Percentiles rank a stretch among this genome's conserved stretches.
Conservation (phyloP, 306 rosid genomes). For the Dryas octopetala region DNA sequence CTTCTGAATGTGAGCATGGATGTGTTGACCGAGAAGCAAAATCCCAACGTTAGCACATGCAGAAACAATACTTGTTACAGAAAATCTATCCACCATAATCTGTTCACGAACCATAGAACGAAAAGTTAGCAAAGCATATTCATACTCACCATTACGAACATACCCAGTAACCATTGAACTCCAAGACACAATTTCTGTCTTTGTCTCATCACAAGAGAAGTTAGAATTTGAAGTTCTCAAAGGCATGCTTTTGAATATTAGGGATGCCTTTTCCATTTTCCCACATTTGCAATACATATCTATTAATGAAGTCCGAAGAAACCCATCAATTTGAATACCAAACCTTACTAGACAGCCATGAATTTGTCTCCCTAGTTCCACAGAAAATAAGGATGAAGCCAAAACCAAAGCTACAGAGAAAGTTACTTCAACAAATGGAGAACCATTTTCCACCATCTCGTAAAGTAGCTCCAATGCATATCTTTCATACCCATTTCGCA, state of each 20-base stretch:
- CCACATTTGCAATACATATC: slow-evolving; percentile 75
- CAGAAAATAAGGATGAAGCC: slow-evolving; percentile 57
- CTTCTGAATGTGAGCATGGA: slow-evolving; percentile 68
- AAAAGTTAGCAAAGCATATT: slow-evolving; percentile 61
- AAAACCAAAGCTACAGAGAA: slow-evolving; percentile 72
- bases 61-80: slow-evolving; percentile 65
- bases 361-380: slow-evolving; percentile 75
- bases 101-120: slow-evolving; percentile 54
- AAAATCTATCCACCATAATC: slow-evolving; percentile 56
- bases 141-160: slow-evolving; percentile 58
- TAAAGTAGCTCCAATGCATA: slow-evolving; percentile 58
- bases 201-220: slow-evolving; percentile 32
- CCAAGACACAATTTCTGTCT: slow-evolving; percentile 59
- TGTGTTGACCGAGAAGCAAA: slow-evolving; percentile 63
- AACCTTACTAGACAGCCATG: slow-evolving; percentile 56
- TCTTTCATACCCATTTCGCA: slow-evolving; percentile 52
- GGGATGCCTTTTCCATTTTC: slow-evolving; percentile 61
- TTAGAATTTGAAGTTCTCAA: slow-evolving; percentile 22
- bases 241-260: slow-evolving; percentile 51
- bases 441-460: slow-evolving; percentile 55
- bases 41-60: slow-evolving; percentile 64
- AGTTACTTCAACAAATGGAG: slow-evolving; percentile 46
- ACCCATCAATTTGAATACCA: slow-evolving; percentile 51
- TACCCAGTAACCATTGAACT: slow-evolving; percentile 78
- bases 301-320: slow-evolving; percentile 63